Evolutionary conservation across 2,329 filamentous ascomycete genomes (phyloP).

Genomic region (Monosporascus sp.): DNA sequence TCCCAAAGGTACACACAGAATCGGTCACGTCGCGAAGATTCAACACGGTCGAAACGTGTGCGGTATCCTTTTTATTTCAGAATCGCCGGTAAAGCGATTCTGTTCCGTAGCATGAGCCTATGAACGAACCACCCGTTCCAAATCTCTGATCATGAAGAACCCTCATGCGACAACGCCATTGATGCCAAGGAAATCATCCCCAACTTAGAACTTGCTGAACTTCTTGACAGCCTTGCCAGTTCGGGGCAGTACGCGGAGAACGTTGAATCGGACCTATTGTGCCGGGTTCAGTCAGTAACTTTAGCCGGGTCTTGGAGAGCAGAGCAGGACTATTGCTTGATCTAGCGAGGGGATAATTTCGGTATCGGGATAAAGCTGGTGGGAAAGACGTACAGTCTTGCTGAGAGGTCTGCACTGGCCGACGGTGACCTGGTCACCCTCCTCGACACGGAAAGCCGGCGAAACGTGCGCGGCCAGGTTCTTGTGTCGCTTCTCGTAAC

Average conservation of each 20-base stretch:
- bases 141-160: constrained; percentile 34
- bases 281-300: constrained; percentile 3
- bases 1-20: not conserved
- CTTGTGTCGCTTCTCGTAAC: constrained; percentile 99
- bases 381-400: constrained; percentile 82
- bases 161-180: constrained; percentile 47
- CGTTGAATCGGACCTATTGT: constrained; percentile 92
- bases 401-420: constrained; percentile 98
- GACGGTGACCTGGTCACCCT: constrained; percentile 98
- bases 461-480: constrained; percentile 99
- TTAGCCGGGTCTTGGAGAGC: not conserved
- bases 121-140: constrained; percentile 31
- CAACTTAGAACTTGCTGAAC: constrained; percentile 94
- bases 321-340: no score
- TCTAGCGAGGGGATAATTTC: not conserved
- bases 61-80: constrained; percentile 25
- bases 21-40: not conserved
- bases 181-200: constrained; percentile 44
- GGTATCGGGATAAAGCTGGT: not conserved
- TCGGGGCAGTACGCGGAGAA: constrained; percentile 95
- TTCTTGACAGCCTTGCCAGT: constrained; percentile 96
- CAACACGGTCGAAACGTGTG: not conserved
- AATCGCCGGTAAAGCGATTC: constrained; percentile 26
- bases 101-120: constrained; percentile 29
- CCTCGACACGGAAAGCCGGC: constrained; percentile 99